Conservation (phyloP, 78 protist genomes). For the Dictyostelium intermedium region DNA sequence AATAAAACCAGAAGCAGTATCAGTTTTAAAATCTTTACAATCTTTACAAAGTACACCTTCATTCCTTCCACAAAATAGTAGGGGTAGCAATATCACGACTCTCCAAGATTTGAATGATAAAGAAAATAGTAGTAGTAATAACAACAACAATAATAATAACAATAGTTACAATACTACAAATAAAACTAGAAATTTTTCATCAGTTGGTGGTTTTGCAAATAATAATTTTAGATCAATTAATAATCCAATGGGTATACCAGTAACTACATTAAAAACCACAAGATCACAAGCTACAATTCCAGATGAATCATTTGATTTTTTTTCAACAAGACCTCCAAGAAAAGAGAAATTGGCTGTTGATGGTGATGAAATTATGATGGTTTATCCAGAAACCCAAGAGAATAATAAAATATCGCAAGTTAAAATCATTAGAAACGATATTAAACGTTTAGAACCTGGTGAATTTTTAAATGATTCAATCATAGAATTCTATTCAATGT, state of each 20-base stretch:
- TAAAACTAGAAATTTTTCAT: not conserved
- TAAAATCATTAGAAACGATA: constrained; percentile 46
- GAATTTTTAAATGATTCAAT: constrained; percentile 74
- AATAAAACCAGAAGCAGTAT: not conserved
- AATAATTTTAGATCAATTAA: not conserved
- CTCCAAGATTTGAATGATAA: not conserved
- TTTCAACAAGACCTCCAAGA: not conserved
- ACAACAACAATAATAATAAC: not conserved
- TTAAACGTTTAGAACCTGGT: constrained; percentile 41
- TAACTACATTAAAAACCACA: not conserved
- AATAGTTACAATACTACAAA: not conserved
- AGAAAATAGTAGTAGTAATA: too few relatives aligned
- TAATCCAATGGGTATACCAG: not conserved
- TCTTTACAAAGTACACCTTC: not conserved
- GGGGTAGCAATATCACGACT: not conserved
- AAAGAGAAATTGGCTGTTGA: not conserved
- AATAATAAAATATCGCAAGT: constrained; percentile 15
- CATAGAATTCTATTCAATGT: constrained; percentile 72
- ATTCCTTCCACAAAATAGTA: too few relatives aligned
- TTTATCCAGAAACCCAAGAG: constrained; percentile 21
- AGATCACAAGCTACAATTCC: not conserved
- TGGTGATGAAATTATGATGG: not conserved
- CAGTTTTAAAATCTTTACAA: too few relatives aligned
- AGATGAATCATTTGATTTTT: not conserved
- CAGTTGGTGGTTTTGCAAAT: not conserved